phyloP scores from a whole-genome alignment of 2,329 filamentous ascomycete genomes.

The Cladosporium sp. region DNA sequence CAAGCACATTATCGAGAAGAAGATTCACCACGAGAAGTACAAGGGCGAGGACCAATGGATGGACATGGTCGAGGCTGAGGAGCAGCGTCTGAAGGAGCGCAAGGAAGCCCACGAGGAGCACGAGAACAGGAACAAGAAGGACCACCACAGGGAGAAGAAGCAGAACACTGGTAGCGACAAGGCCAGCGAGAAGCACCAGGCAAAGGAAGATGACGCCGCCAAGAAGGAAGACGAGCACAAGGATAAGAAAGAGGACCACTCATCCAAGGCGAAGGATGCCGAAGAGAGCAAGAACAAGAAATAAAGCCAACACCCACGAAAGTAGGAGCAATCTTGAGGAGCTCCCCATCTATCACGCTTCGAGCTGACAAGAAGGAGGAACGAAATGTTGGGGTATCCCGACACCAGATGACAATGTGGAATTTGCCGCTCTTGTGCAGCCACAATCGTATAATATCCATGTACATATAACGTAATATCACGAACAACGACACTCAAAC shows the following conservation, averaged over 20 bases:
- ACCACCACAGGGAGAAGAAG: conserved; percentile 24
- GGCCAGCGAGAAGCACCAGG: conserved; percentile 12
- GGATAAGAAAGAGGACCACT: conserved; percentile 14
- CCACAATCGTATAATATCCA: not conserved
- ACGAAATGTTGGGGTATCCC: not conserved
- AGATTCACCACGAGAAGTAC: conserved; percentile 82
- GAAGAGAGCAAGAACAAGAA: conserved; percentile 23
- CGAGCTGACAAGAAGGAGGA: not conserved
- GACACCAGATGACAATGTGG: not conserved
- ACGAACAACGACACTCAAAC: not conserved
- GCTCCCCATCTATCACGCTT: not conserved
- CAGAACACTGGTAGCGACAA: not conserved
- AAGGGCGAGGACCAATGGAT: conserved; percentile 92
- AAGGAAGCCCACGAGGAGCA: conserved; percentile 39
- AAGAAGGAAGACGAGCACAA: conserved; percentile 15
- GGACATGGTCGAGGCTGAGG: conserved; percentile 82
- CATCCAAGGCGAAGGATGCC: conserved; percentile 7
- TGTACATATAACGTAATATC: not conserved
- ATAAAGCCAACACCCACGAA: not conserved
- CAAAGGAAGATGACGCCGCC: conserved; percentile 19
- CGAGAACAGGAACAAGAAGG: conserved; percentile 29
- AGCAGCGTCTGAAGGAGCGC: conserved; percentile 59
- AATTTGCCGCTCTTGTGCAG: not conserved
- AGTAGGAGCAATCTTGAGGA: not conserved
- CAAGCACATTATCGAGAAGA: conserved; percentile 82